Evolutionary conservation across 2,329 filamentous ascomycete genomes (phyloP).

Genomic region (Xenoacremonium recifei): DNA sequence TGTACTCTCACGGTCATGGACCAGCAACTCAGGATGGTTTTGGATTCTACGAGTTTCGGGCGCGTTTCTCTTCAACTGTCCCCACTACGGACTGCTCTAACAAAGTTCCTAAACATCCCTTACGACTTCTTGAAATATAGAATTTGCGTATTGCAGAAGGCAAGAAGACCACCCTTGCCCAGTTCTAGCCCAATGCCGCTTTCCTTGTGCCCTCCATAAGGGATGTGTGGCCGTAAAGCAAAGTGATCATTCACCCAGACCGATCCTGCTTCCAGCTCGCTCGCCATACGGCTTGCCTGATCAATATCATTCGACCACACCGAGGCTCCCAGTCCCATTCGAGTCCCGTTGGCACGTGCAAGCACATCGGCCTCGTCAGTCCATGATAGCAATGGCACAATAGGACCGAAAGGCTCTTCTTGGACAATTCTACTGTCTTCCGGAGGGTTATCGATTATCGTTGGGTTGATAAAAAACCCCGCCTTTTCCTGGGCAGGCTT

Average conservation of each 20-base stretch:
- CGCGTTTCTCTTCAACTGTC: too few relatives aligned
- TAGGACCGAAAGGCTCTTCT: slow-evolving; percentile 56
- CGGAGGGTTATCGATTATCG: slow-evolving; percentile 59
- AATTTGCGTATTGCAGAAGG: neutral
- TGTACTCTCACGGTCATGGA: too few relatives aligned
- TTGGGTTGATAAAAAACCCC: slow-evolving; percentile 4
- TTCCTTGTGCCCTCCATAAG: slow-evolving; percentile 51
- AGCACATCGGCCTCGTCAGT: slow-evolving; percentile 59
- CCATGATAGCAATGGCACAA: slow-evolving; percentile 63
- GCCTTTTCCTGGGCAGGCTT: neutral
- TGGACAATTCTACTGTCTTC: slow-evolving; percentile 54
- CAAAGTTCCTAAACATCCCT: too few relatives aligned
- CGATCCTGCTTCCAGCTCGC: slow-evolving; percentile 53
- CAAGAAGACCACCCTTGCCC: slow-evolving; percentile 24
- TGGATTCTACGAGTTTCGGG: too few relatives aligned
- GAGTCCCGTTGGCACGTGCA: slow-evolving; percentile 49
- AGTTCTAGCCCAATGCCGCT: slow-evolving; percentile 50
- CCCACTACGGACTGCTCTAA: too few relatives aligned
- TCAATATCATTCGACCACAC: slow-evolving; percentile 55
- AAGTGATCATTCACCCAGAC: slow-evolving; percentile 59
- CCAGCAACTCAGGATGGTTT: too few relatives aligned
- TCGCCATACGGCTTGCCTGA: slow-evolving; percentile 50
- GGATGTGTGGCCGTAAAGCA: slow-evolving; percentile 34
- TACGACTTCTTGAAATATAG: neutral
- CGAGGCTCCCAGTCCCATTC: slow-evolving; percentile 55